Percentiles rank a stretch among this genome's conserved stretches.
phyloP scores from a whole-genome alignment of 2,329 filamentous ascomycete species.

The Trichoderma citrinoviride region DNA sequence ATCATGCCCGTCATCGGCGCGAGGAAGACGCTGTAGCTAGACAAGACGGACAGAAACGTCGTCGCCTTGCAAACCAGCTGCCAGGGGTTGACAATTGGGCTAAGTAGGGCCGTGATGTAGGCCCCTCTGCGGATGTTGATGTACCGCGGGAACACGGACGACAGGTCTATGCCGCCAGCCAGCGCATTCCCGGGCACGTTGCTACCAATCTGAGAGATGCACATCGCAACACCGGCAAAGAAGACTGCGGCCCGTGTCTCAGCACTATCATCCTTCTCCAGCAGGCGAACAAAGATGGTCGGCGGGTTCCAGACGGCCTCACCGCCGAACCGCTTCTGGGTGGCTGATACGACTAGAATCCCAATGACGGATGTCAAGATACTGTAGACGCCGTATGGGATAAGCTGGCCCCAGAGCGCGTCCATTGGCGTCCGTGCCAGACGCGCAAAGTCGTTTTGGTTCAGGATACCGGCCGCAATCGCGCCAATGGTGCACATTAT shows the following conservation, averaged over 20 bases:
- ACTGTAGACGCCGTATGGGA: constrained; percentile 39
- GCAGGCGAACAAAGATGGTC: constrained; percentile 34
- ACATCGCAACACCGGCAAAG: constrained; percentile 39
- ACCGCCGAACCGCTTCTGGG: constrained; percentile 37
- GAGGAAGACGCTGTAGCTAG: constrained; percentile 39
- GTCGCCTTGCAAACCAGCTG: constrained; percentile 39
- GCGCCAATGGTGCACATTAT: constrained; percentile 39
- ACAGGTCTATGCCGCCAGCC: constrained; percentile 41
- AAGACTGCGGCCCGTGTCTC: constrained; percentile 39
- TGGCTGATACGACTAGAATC: constrained; percentile 42
- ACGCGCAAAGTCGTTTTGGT: constrained; percentile 41
- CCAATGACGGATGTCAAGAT: constrained; percentile 39
- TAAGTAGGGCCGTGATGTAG: constrained; percentile 38
- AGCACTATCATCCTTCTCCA: constrained; percentile 32
- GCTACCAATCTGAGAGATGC: constrained; percentile 39
- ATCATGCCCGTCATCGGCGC: constrained; percentile 42
- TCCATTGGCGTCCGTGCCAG: constrained; percentile 34
- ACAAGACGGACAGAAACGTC: constrained; percentile 38
- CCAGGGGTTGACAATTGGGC: constrained; percentile 40
- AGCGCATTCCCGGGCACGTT: constrained; percentile 40
- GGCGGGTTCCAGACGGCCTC: constrained; percentile 41
- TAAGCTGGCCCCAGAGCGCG: constrained; percentile 37
- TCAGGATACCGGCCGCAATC: constrained; percentile 40
- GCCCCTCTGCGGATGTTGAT: constrained; percentile 41
- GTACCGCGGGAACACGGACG: constrained; percentile 38